Evolutionary conservation across 768 basidiomycete genomes (phyloP).

Genomic region (Erythrobasidium yunnanense): DNA sequence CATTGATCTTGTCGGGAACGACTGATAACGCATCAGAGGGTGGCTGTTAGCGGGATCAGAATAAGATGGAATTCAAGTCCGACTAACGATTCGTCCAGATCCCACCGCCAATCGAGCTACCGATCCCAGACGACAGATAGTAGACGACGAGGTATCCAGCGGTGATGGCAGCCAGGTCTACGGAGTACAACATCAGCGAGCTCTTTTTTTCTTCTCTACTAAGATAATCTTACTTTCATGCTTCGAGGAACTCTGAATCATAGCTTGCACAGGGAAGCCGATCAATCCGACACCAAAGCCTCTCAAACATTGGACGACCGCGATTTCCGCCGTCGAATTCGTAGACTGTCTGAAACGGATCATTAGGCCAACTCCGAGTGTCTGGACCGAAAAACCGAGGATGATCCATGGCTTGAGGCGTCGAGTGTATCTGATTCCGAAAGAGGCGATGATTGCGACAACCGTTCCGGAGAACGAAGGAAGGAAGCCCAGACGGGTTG

Average conservation of each 20-base stretch:
- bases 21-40: no score
- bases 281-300: constrained; percentile 37
- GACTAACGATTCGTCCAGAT: constrained; percentile 43
- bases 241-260: constrained; percentile 32
- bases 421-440: constrained; percentile 36
- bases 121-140: constrained; percentile 39
- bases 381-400: constrained; percentile 37
- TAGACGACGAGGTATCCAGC: constrained; percentile 38
- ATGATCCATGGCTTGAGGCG: constrained; percentile 41
- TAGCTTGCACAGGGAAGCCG: constrained; percentile 38
- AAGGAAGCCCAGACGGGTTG: neutral
- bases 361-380: constrained; percentile 40
- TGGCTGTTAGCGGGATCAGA: no score
- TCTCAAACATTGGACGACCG: constrained; percentile 38
- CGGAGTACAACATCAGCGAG: constrained; percentile 21
- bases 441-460: constrained; percentile 26
- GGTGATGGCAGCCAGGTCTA: constrained; percentile 37
- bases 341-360: constrained; percentile 37
- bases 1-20: constrained; percentile 36
- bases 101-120: constrained; percentile 38
- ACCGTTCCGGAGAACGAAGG: neutral
- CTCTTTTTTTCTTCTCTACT: constrained; percentile 26
- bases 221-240: neutral
- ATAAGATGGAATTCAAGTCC: no score
- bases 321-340: constrained; percentile 36